A percentile compares a stretch with the other conserved stretches of the same genome.
phyloP scores from a whole-genome alignment of 345 rosid species.

The Linum lewisii region DNA sequence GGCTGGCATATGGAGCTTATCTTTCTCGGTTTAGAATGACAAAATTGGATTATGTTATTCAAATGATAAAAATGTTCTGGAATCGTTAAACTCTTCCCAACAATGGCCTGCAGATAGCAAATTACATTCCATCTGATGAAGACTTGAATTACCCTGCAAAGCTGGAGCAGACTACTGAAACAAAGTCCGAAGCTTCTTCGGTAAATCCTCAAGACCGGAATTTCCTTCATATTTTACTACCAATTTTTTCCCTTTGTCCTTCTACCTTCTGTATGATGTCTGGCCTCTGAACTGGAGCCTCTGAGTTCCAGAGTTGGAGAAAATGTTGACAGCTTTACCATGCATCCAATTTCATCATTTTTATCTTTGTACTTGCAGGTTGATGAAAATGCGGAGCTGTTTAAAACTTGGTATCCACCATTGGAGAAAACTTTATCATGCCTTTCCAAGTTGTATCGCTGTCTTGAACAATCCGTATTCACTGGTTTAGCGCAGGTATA shows the following conservation, averaged over 20 bases:
- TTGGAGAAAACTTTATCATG: slow-evolving; percentile 85
- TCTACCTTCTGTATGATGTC: not conserved
- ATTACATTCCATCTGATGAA: slow-evolving; percentile 61
- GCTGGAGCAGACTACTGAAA: slow-evolving; percentile 52
- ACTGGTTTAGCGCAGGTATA: slow-evolving; percentile 95
- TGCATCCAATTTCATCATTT: not conserved
- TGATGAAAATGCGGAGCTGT: slow-evolving; percentile 50
- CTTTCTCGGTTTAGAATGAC: not conserved
- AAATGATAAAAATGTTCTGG: not conserved
- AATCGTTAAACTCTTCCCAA: not conserved
- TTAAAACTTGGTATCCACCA: slow-evolving; percentile 91
- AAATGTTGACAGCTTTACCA: not conserved
- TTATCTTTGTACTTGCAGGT: slow-evolving; percentile 32
- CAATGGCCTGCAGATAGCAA: slow-evolving; percentile 59
- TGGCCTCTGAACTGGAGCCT: not conserved
- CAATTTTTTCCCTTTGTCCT: not conserved
- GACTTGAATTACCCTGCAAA: slow-evolving; percentile 88
- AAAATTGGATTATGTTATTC: not conserved
- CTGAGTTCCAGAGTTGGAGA: not conserved
- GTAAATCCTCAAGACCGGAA: slow-evolving; percentile 22
- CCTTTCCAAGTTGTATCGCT: slow-evolving; percentile 82
- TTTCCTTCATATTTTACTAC: too few species aligned
- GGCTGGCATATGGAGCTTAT: not conserved
- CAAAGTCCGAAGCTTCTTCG: slow-evolving; percentile 37
- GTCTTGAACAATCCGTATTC: slow-evolving; percentile 78